Conservation (phyloP, 768 basidiomycete species). For the Suillus fuscotomentosus region DNA sequence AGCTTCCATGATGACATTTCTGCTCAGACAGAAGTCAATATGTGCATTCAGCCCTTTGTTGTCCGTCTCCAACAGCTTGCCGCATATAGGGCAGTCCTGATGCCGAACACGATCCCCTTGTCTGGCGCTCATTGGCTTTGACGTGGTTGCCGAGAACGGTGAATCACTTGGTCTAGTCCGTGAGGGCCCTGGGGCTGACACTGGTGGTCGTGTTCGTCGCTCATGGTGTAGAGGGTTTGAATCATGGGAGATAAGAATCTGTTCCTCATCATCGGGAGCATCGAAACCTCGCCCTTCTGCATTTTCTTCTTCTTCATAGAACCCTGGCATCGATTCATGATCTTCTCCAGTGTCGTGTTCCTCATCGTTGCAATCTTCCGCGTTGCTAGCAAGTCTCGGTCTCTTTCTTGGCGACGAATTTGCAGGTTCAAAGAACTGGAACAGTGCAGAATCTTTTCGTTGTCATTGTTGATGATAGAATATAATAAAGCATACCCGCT, state of each 20-base stretch:
- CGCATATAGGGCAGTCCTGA: conserved; percentile 75
- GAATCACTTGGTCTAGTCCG: conserved; percentile 11
- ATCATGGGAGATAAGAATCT: conserved; percentile 8
- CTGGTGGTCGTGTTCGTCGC: conserved; percentile 19
- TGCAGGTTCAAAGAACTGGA: conserved; percentile 58
- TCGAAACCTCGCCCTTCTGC: conserved; percentile 6
- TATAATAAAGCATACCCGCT: conserved; percentile 52
- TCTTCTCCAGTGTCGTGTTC: conserved; percentile 25
- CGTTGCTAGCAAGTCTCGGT: conserved; percentile 28
- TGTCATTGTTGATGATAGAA: background rate
- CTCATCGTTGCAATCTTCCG: conserved; percentile 15
- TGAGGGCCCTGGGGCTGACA: conserved; percentile 22
- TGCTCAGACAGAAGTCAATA: conserved; percentile 85
- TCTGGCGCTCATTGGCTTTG: conserved; percentile 1
- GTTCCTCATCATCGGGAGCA: conserved; percentile 6
- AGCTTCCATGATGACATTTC: conserved; percentile 71
- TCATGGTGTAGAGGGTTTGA: conserved; percentile 16
- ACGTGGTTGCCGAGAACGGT: conserved; percentile 3
- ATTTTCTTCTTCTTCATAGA: conserved; percentile 49
- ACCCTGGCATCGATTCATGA: conserved; percentile 49
- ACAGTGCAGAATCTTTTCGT: background rate
- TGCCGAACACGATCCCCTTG: conserved; percentile 4
- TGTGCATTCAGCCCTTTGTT: conserved; percentile 85
- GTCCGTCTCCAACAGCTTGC: conserved; percentile 57
- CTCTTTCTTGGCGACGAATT: conserved; percentile 39